phyloP scores from a whole-genome alignment of 108 stramenopile genomes.

The Schizochytrium sp. region DNA sequence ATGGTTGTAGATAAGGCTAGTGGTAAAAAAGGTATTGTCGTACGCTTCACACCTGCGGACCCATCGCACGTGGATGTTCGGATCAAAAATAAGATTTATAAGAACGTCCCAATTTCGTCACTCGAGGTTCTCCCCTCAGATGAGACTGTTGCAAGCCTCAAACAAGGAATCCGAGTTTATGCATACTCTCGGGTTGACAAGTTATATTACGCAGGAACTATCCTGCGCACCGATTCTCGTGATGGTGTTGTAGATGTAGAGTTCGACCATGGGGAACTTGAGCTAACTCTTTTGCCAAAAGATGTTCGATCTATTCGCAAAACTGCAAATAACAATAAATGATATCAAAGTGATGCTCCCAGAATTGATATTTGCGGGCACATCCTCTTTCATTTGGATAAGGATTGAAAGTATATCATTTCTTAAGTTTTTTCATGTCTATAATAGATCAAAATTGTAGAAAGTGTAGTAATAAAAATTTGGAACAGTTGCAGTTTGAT shows the following conservation, averaged over 20 bases:
- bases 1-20: conserved; percentile 6
- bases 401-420: too few species aligned
- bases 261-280: conserved; percentile 32
- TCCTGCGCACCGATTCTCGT: background rate
- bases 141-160: background rate
- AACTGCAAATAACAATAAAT: background rate
- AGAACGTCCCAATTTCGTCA: background rate
- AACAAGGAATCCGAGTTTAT: background rate
- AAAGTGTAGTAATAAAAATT: background rate
- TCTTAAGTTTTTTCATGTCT: background rate
- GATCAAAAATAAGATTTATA: background rate
- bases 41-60: background rate
- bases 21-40: background rate
- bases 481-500: too few species aligned
- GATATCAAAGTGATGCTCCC: background rate
- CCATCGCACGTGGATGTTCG: background rate
- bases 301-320: background rate
- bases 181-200: background rate
- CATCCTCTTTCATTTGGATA: background rate
- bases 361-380: background rate
- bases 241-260: background rate
- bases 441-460: background rate
- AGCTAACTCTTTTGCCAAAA: background rate
- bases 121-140: conserved; percentile 14
- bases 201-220: background rate